These are phyloP conservation scores for Biscutella laevigata DNA, from an alignment of 441 rosid genomes.

Conservation along the genomic window DNA sequence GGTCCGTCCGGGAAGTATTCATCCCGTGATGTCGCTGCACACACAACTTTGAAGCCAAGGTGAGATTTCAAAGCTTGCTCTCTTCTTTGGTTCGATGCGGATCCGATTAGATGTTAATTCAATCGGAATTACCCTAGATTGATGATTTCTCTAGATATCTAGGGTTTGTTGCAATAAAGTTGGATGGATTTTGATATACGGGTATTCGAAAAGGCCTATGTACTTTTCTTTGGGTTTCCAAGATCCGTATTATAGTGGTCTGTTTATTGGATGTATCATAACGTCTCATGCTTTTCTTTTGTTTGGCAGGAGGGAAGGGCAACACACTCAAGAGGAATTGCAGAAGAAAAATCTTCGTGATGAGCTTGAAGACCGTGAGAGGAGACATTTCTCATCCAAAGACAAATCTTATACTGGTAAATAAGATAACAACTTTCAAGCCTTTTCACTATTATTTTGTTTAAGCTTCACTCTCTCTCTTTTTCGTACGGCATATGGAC, in stretches of 20 bases:
- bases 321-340: slow-evolving; percentile 78
- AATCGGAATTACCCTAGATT: slow-evolving; percentile 2
- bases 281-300: background rate
- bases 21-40: slow-evolving; percentile 86
- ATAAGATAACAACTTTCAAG: background rate
- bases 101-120: slow-evolving; percentile 1
- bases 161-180: slow-evolving; percentile 13
- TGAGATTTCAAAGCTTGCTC: background rate
- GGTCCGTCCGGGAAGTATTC: slow-evolving; percentile 96
- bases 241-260: background rate
- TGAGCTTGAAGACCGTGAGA: slow-evolving; percentile 88
- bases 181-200: background rate
- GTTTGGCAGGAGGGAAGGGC: slow-evolving; percentile 79
- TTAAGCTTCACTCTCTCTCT: background rate
- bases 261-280: background rate
- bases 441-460: background rate
- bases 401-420: slow-evolving; percentile 67
- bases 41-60: slow-evolving; percentile 82
- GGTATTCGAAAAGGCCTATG: background rate
- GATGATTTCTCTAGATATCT: slow-evolving; percentile 3
- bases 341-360: slow-evolving; percentile 77
- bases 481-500: background rate
- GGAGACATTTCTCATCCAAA: slow-evolving; percentile 82
- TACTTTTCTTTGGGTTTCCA: background rate
- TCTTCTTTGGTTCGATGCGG: background rate